Conservation (phyloP, 805 yeast species). For the Diddensiella caesifluorescens region DNA sequence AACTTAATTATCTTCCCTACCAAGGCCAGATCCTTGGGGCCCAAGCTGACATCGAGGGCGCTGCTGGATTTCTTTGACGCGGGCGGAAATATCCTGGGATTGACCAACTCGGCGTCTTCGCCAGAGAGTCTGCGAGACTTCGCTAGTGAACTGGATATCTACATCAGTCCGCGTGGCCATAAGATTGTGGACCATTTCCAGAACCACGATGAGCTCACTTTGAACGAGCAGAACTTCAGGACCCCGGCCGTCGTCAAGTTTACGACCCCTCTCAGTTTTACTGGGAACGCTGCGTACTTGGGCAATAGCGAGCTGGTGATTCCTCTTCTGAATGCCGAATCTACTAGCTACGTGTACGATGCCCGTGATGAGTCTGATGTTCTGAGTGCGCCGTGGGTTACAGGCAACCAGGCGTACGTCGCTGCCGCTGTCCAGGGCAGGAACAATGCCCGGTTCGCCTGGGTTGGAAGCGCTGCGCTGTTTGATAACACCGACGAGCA, state of each 20-base stretch:
- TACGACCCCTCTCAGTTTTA: conserved; percentile 28
- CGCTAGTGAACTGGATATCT: conserved; percentile 75
- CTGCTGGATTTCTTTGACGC: conserved; percentile 55
- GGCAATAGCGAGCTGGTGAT: conserved; percentile 62
- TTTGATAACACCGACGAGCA: conserved; percentile 36
- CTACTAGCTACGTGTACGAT: conserved; percentile 55
- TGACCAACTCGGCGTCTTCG: conserved; percentile 47
- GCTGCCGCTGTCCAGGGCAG: conserved; percentile 76
- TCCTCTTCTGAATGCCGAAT: conserved; percentile 64
- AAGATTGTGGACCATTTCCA: conserved; percentile 61
- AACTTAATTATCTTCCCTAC: conserved; percentile 58
- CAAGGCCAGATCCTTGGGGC: conserved; percentile 38
- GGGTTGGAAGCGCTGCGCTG: conserved; percentile 70
- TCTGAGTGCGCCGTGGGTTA: conserved; percentile 54
- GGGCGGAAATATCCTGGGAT: conserved; percentile 72
- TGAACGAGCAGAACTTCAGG: conserved; percentile 17
- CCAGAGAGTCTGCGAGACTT: conserved; percentile 62
- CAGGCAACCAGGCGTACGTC: conserved; percentile 72
- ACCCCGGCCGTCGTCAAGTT: conserved; percentile 12
- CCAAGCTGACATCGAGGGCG: conserved; percentile 39
- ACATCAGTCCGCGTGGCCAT: conserved; percentile 73
- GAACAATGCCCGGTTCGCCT: conserved; percentile 68
- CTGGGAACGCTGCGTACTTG: conserved; percentile 64
- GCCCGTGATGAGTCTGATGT: conserved; percentile 41
- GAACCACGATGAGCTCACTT: conserved; percentile 26